Evolutionary conservation across 2,329 filamentous ascomycete species (phyloP).

Genomic region (Beauveria brongniartii): DNA sequence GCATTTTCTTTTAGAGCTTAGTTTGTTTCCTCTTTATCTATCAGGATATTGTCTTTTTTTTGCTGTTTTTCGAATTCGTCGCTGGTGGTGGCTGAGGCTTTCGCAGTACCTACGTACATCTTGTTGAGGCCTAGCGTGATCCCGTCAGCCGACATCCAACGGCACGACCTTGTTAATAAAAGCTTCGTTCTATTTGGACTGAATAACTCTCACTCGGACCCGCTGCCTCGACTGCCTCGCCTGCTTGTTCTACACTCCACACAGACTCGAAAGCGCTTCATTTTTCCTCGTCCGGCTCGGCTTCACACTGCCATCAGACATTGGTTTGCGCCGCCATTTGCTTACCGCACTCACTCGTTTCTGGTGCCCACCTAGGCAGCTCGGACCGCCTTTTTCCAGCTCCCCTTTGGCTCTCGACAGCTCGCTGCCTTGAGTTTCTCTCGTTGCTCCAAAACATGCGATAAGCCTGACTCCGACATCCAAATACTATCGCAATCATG

Average conservation of each 20-base stretch:
- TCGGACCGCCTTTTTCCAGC: constrained; percentile 1
- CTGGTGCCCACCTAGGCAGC: not conserved
- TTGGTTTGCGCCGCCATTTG: not conserved
- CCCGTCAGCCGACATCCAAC: constrained; percentile 7
- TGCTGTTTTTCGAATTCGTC: not conserved
- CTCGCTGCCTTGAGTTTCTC: not conserved
- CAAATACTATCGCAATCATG: constrained; percentile 2
- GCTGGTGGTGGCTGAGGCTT: not conserved
- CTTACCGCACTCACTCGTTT: not conserved
- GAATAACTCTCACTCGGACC: not conserved
- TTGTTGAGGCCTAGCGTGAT: not conserved
- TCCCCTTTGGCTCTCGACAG: not conserved
- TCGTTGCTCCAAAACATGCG: constrained; percentile 1
- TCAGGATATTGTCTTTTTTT: not conserved
- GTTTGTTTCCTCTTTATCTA: too few species aligned
- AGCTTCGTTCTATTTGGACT: not conserved
- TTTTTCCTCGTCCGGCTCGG: not conserved
- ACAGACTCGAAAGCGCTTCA: not conserved
- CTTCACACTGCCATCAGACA: not conserved
- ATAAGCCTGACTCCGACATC: not conserved
- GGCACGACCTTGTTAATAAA: not conserved
- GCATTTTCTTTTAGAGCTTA: not conserved
- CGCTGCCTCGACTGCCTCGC: not conserved
- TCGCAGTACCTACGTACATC: not conserved
- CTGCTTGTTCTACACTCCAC: not conserved